Conservation (phyloP, 768 basidiomycete genomes). For the Rhizopogon roseolus region DNA sequence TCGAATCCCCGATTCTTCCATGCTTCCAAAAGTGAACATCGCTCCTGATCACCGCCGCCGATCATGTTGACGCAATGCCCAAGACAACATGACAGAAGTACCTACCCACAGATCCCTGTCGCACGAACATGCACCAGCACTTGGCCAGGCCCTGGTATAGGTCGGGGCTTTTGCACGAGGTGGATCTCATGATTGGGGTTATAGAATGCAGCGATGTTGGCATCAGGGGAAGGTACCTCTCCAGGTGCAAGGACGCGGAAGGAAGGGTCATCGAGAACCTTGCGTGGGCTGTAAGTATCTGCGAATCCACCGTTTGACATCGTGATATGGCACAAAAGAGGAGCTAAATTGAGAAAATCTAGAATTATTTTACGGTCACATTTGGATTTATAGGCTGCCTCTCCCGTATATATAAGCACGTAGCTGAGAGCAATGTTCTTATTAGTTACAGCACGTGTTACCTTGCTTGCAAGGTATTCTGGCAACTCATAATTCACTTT, state of each 20-base stretch:
- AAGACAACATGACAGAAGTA: neutral
- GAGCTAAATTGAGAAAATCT: neutral
- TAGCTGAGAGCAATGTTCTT: no score
- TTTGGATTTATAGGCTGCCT: no score
- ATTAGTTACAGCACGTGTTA: no score
- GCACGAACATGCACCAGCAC: constrained; percentile 63
- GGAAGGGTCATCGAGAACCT: constrained; percentile 49
- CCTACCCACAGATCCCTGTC: constrained; percentile 67
- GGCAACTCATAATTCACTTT: no score
- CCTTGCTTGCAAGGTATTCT: no score
- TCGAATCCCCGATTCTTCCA: constrained; percentile 62
- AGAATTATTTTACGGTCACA: no score
- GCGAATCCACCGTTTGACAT: constrained; percentile 26
- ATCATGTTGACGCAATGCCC: neutral
- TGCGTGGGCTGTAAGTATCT: constrained; percentile 50
- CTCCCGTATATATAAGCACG: no score
- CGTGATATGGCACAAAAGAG: neutral
- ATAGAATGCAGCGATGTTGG: constrained; percentile 62
- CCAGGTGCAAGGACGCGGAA: constrained; percentile 48
- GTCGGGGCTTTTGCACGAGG: constrained; percentile 60
- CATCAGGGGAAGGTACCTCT: constrained; percentile 42
- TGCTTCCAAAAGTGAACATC: constrained; percentile 76
- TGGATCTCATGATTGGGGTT: constrained; percentile 61
- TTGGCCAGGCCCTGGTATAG: constrained; percentile 58
- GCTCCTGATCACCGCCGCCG: constrained; percentile 35